Evolutionary conservation across 2,329 filamentous ascomycete species (phyloP), one percentile per base, ranked within the genome.

Genomic region (Penicillium digitatum): DNA sequence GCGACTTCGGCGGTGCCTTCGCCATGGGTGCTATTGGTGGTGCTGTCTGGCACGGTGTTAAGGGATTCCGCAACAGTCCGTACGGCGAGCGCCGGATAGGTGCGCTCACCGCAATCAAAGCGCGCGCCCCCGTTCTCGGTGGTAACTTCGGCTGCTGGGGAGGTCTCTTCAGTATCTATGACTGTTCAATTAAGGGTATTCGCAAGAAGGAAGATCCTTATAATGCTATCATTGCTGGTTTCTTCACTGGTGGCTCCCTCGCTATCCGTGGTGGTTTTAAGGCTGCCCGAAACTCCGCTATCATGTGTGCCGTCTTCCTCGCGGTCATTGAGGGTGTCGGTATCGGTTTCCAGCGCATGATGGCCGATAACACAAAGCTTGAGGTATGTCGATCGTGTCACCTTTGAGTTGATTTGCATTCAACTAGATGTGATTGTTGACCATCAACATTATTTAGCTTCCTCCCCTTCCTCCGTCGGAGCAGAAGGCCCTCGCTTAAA

Each of bases 71-170:
- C 72, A 95, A 90, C 79, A 89, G 86, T 56, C 89, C 89, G 37
- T 90, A 95, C 74, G 94, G 94, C 73, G 94, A 99, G 81, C 85
- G 94, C 73, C 84, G 93, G 74, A 93, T 97, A 81, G 94, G 94
- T 73, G 90, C 94, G 65, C 83, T 99, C 77, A 96, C 93, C 68
- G 94, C 94, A 57, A 91, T 99, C 78, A 99, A 99, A 82, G 92
- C 94, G 71, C 88, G 94, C 72, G 94, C 94, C 38, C 94, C 94
- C 2, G 93, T 97, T 29, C 83, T 97, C 46, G 94, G 94, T 70
- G 94, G 94, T 69, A 99, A 99, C 81, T 99, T 97, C 68, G 93
- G 93, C 68, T 90, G 95, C 54, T 97, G 94, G 93, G 93, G 94
- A 72, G 94, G 94, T 63, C 80, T 97, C 54, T 97, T 97, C 81